Conservation (phyloP, 208 protist species). For the Angomonas deanei region DNA sequence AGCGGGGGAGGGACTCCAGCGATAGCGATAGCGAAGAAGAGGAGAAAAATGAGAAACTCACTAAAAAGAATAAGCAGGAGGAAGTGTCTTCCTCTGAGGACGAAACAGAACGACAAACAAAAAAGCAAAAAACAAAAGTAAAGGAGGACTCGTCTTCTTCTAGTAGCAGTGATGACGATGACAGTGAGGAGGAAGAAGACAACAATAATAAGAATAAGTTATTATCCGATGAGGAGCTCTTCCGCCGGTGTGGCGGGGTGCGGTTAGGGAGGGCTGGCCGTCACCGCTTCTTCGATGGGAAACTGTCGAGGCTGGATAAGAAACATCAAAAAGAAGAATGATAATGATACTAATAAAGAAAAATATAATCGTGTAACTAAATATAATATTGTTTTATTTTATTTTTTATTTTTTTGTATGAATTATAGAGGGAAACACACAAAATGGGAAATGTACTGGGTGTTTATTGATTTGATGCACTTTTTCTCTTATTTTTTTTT, state of each 20-base stretch:
- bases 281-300: slow-evolving; percentile 84
- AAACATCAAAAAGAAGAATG: background rate
- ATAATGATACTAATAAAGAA: slow-evolving; percentile 1
- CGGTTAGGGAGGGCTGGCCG: slow-evolving; percentile 75
- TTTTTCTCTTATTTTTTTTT: too few relatives aligned
- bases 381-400: background rate
- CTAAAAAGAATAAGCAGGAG: slow-evolving; percentile 6
- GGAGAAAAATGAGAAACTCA: slow-evolving; percentile 9
- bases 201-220: slow-evolving; percentile 21
- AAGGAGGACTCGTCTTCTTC: slow-evolving; percentile 6
- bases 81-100: background rate
- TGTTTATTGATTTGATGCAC: too few relatives aligned
- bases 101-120: background rate
- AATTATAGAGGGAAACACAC: background rate
- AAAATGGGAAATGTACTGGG: too few relatives aligned
- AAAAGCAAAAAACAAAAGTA: background rate
- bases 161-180: slow-evolving; percentile 7
- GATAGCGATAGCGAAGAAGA: slow-evolving; percentile 7
- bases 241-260: slow-evolving; percentile 70
- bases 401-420: background rate
- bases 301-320: slow-evolving; percentile 30
- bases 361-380: background rate
- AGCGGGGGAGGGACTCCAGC: slow-evolving; percentile 4
- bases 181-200: slow-evolving; percentile 10
- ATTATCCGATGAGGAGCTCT: slow-evolving; percentile 67